Evolutionary conservation across 768 basidiomycete genomes (phyloP).

Genomic region (Nidula microcarpa): DNA sequence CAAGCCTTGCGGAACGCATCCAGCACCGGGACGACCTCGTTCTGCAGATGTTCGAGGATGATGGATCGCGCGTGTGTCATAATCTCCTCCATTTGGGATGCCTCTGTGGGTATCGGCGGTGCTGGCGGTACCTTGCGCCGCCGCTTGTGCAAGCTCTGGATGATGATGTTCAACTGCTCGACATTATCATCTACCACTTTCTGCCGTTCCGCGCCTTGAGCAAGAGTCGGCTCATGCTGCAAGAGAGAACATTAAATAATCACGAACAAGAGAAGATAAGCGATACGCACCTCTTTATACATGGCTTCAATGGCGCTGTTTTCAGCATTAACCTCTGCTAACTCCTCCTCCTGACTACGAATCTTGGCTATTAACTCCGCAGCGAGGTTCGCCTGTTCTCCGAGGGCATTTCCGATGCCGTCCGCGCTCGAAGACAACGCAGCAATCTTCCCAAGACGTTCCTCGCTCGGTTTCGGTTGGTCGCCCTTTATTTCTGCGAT

Average conservation of each 20-base stretch:
- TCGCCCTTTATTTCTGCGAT: background rate
- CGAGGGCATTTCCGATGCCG: background rate
- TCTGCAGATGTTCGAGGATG: slow-evolving; percentile 15
- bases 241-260: too few species aligned
- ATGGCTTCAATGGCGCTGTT: slow-evolving; percentile 35
- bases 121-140: slow-evolving; percentile 9
- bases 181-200: background rate
- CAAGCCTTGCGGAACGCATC: slow-evolving; percentile 16
- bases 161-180: background rate
- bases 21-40: slow-evolving; percentile 19
- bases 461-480: background rate
- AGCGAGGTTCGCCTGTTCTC: slow-evolving; percentile 1
- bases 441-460: background rate
- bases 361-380: slow-evolving; percentile 7
- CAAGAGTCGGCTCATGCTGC: too few species aligned
- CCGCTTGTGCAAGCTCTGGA: slow-evolving; percentile 16
- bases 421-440: background rate
- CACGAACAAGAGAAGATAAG: background rate
- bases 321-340: slow-evolving; percentile 28
- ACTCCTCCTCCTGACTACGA: slow-evolving; percentile 20
- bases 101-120: slow-evolving; percentile 1
- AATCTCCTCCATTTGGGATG: slow-evolving; percentile 13
- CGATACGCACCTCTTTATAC: slow-evolving; percentile 12
- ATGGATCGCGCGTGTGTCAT: slow-evolving; percentile 2
- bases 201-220: background rate